Evolutionary conservation across 805 yeast genomes (phyloP).

Genomic region (Ogataea methylovora): DNA sequence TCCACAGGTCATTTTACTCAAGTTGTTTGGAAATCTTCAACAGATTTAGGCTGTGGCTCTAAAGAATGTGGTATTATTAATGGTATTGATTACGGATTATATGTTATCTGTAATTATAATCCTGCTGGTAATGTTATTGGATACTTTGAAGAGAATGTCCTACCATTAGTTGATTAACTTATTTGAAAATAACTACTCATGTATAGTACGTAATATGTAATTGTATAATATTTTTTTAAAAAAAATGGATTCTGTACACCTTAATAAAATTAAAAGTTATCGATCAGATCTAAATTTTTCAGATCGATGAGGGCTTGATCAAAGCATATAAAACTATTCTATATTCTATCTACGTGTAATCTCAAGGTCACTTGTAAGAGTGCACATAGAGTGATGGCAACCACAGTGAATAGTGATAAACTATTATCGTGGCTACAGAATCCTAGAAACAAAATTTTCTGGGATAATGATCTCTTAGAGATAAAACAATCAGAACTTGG

Average conservation of each 20-base stretch:
- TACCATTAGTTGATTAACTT: too few species aligned
- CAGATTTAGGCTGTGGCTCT: slow-evolving; percentile 60
- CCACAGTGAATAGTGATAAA: slow-evolving; percentile 19
- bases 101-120: slow-evolving; percentile 69
- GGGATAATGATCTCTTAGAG: slow-evolving; percentile 40
- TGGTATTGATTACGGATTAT: slow-evolving; percentile 42
- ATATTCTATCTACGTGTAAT: too few species aligned
- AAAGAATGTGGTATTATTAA: slow-evolving; percentile 39
- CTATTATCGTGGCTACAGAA: slow-evolving; percentile 46
- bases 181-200: too few species aligned
- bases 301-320: too few species aligned
- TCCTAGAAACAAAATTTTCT: slow-evolving; percentile 38
- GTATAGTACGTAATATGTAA: too few species aligned
- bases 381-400: slow-evolving; percentile 25
- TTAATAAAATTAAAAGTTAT: too few species aligned
- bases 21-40: slow-evolving; percentile 57
- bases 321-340: too few species aligned
- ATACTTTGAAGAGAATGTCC: slow-evolving; percentile 29
- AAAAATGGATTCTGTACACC: too few species aligned
- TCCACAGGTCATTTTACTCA: slow-evolving; percentile 73
- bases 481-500: slow-evolving; percentile 43
- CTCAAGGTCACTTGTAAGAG: too few species aligned
- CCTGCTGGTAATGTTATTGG: slow-evolving; percentile 71
- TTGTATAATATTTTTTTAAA: too few species aligned
- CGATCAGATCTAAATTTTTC: too few species aligned